phyloP scores from a whole-genome alignment of 371 early-diverging fungal genomes.

The Vittaforma corneae region DNA sequence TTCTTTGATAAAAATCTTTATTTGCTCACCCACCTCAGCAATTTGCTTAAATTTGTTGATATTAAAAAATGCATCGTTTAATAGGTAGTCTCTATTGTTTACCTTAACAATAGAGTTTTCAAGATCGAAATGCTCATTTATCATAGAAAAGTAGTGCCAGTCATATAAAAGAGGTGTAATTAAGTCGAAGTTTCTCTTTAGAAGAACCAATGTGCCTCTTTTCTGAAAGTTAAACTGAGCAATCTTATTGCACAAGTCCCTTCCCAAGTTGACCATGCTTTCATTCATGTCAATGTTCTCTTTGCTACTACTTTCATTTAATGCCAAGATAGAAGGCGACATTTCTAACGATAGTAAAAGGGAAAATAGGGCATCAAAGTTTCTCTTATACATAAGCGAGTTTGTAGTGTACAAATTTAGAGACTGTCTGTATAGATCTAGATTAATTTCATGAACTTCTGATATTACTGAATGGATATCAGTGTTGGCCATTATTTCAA shows the following conservation, averaged over 20 bases:
- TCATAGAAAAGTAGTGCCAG: constrained; percentile 98
- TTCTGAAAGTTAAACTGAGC: neutral
- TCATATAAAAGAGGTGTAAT: constrained; percentile 84
- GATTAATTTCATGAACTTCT: constrained; percentile 57
- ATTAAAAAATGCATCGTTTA: constrained; percentile 45
- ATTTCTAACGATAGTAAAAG: constrained; percentile 45
- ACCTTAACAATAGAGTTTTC: constrained; percentile 80
- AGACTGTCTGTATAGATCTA: constrained; percentile 34
- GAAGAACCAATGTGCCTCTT: constrained; percentile 62
- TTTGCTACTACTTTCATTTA: neutral
- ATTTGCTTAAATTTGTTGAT: constrained; percentile 54
- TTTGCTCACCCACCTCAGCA: constrained; percentile 39
- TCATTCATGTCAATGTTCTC: neutral
- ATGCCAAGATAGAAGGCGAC: constrained; percentile 14
- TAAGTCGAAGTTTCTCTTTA: constrained; percentile 86
- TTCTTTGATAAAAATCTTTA: constrained; percentile 39
- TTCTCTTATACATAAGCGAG: constrained; percentile 1
- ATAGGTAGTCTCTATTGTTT: constrained; percentile 53
- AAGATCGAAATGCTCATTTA: constrained; percentile 84
- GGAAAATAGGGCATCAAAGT: constrained; percentile 28
- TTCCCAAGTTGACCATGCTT: neutral
- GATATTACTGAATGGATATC: constrained; percentile 50
- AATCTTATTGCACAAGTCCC: constrained; percentile 9
- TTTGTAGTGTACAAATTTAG: constrained; percentile 1
- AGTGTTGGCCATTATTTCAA: constrained; percentile 49